Base-by-base conservation (phyloP, 164 flowering plant genomes). In the Dillenia suffruticosa region DNA sequence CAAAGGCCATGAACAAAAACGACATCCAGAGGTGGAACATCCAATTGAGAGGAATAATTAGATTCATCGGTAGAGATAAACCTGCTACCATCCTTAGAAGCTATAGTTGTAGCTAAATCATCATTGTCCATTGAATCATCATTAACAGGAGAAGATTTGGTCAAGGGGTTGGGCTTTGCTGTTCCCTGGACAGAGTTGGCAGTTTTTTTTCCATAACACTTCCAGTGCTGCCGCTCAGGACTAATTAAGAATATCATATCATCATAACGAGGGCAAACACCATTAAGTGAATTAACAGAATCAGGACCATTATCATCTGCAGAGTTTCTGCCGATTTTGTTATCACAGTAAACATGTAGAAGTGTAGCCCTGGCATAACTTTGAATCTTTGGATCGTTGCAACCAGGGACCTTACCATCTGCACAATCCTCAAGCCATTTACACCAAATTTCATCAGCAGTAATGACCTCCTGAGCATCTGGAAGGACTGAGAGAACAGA, bases 371-470 rank as follows among this genome's bases (percentile, higher is more conserved):
- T 85, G 14, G 99, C 96, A 80, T 92, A 95, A 74, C 99, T 95
- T 73, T 82, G 92, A 66, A 81, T 66, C 70, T 95, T 95, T 24
- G 71, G 81, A 75, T 95, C 99, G 78, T 72, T 77, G 73, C 97
- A 89, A 51, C 99, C 97, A 56, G 90, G 78, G 51, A 95, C 80
- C 70, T 66, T 81, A 63, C 97, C 97, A 71, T 73, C 77, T 16
- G 99, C 96, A 82, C 99, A 95, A 47, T 90, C 94, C 56, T 89
- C 97, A 70, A 95, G 97, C 99, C 99, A 95, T 60, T 75, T 79
- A 72, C 85, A 86, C 96, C 86, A 88, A 62, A 63, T 58, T 71
- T 82, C 77, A 75, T 95, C 99, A 12, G 68, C 79, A 49, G 68
- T 4, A 58, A 95, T 73, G 44, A 52, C 75, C 69, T 88, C 79